phyloP scores from a whole-genome alignment of 805 yeast species.

The Zygotorulaspora sp. region DNA sequence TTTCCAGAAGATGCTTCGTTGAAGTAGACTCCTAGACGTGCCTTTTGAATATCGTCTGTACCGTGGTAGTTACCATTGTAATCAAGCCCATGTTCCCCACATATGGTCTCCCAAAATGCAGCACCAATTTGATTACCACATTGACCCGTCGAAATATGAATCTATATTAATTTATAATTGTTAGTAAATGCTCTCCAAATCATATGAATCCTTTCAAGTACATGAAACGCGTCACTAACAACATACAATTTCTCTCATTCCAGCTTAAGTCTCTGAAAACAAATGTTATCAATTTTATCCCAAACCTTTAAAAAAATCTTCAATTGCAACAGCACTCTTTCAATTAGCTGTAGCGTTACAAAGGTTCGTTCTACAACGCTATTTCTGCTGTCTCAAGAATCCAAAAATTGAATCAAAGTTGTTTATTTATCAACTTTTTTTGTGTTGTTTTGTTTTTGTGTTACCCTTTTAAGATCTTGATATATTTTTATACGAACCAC shows the following conservation, averaged over 20 bases:
- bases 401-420: background rate
- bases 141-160: conserved; percentile 95
- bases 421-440: background rate
- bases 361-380: background rate
- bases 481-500: no score
- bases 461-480: conserved; percentile 14
- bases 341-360: conserved; percentile 1
- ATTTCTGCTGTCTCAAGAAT: background rate
- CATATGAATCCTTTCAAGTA: background rate
- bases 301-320: no score
- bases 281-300: background rate
- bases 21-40: conserved; percentile 75
- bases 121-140: conserved; percentile 99
- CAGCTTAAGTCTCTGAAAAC: background rate
- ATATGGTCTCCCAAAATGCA: conserved; percentile 89
- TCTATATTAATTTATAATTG: conserved; percentile 24
- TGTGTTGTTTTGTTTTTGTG: conserved; percentile 15
- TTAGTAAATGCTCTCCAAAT: background rate
- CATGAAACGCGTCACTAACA: conserved; percentile 1
- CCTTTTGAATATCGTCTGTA: conserved; percentile 46
- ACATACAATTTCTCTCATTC: conserved; percentile 20
- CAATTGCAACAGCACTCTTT: no score
- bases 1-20: conserved; percentile 83
- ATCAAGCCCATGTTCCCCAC: conserved; percentile 83
- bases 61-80: conserved; percentile 70